These are phyloP conservation scores for Entonaema liquescens DNA, from an alignment of 495 filamentous ascomycete genomes.

Conservation along the genomic window DNA sequence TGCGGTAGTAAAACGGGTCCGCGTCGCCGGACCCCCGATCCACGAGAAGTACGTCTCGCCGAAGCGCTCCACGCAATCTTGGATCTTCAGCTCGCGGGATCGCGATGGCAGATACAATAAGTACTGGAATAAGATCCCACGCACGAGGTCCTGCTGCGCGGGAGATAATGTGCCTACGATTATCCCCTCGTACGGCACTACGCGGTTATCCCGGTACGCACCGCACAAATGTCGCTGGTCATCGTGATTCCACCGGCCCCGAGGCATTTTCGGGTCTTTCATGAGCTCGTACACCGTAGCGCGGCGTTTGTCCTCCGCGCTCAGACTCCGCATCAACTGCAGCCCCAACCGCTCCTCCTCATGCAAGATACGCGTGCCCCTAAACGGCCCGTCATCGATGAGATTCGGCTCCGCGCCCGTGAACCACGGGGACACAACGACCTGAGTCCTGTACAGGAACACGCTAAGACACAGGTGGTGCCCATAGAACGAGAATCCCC, in stretches of 20 bases:
- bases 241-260: constrained; percentile 76
- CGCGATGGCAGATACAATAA: constrained; percentile 67
- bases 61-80: constrained; percentile 60
- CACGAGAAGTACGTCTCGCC: constrained; percentile 77
- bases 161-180: constrained; percentile 54
- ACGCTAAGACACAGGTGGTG: constrained; percentile 78
- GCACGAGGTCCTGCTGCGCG: constrained; percentile 62
- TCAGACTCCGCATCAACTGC: constrained; percentile 71
- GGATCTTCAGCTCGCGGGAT: constrained; percentile 61
- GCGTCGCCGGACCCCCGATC: constrained; percentile 73
- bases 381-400: constrained; percentile 69
- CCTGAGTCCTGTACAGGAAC: constrained; percentile 67
- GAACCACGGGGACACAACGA: constrained; percentile 75
- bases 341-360: constrained; percentile 70
- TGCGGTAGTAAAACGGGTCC: constrained; percentile 78
- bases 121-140: constrained; percentile 66
- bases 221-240: constrained; percentile 78
- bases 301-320: constrained; percentile 52
- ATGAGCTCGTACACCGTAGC: constrained; percentile 66
- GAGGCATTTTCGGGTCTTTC: constrained; percentile 68
- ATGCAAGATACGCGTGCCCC: constrained; percentile 69
- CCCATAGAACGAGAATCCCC: constrained; percentile 80
- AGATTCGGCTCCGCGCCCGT: constrained; percentile 79
- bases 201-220: constrained; percentile 77
- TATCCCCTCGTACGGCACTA: constrained; percentile 77